Evolutionary conservation across 305 asterid genomes (phyloP).

Genomic region (Fraxinus sp.): DNA sequence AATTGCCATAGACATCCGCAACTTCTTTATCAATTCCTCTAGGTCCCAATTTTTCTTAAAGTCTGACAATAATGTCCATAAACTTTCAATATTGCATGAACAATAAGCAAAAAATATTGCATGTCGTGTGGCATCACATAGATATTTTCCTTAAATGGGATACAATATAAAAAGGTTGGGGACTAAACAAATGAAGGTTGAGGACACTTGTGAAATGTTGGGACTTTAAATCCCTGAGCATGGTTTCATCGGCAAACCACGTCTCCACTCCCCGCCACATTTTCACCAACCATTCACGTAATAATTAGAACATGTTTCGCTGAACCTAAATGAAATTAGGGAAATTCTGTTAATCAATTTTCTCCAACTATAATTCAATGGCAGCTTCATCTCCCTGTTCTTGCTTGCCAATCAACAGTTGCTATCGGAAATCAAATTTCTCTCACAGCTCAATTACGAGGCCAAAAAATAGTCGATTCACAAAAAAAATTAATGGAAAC

Average conservation of each 20-base stretch:
- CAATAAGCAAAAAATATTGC: no score
- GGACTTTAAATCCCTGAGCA: not conserved
- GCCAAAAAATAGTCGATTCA: slow-evolving; percentile 7
- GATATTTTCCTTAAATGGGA: not conserved
- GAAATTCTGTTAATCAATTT: not conserved
- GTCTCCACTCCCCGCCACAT: not conserved
- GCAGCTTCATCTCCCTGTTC: slow-evolving; percentile 40
- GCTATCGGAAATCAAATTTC: not conserved
- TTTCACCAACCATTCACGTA: not conserved
- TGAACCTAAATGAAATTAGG: not conserved
- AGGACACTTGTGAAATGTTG: not conserved
- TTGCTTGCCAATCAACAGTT: slow-evolving; percentile 28
- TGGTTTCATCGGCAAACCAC: not conserved
- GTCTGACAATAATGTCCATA: not conserved
- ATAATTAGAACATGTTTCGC: not conserved
- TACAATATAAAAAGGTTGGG: not conserved
- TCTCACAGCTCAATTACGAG: slow-evolving; percentile 27
- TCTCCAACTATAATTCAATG: slow-evolving; percentile 31
- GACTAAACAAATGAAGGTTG: not conserved
- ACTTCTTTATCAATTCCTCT: not conserved
- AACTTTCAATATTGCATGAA: not conserved
- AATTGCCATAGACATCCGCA: not conserved
- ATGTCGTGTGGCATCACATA: no score
- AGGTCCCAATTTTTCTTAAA: not conserved
- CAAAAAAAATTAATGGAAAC: slow-evolving; percentile 20